These are phyloP conservation scores for Globisporangium canariense DNA, from an alignment of 352 stramenopile species.

Conservation along the genomic window DNA sequence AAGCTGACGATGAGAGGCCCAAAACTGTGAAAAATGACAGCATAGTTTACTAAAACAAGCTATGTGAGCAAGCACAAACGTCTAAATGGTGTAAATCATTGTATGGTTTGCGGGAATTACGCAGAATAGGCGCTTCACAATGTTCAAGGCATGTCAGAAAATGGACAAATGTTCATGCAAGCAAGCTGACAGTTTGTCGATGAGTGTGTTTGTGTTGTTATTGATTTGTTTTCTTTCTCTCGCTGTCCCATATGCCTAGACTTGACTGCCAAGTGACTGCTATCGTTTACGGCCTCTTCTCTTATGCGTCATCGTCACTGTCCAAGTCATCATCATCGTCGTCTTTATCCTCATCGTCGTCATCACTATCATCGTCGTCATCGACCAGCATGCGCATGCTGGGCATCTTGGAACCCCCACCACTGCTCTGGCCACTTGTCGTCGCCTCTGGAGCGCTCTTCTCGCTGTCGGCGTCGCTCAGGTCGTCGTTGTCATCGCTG, in stretches of 20 bases:
- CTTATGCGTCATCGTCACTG: slow-evolving; percentile 13
- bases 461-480: slow-evolving; percentile 15
- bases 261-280: background rate
- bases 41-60: no score
- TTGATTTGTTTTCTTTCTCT: background rate
- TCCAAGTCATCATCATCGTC: slow-evolving; percentile 16
- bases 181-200: no score
- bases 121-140: no score
- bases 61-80: no score
- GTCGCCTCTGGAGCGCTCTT: background rate
- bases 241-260: background rate
- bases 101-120: no score
- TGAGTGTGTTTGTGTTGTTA: background rate
- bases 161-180: no score
- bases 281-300: background rate
- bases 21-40: background rate
- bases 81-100: no score
- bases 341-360: slow-evolving; percentile 16
- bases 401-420: slow-evolving; percentile 1
- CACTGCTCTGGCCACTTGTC: background rate
- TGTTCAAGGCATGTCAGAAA: no score
- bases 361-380: slow-evolving; percentile 20
- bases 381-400: slow-evolving; percentile 24
- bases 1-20: background rate
- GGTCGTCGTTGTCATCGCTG: slow-evolving; percentile 33